These are phyloP conservation scores for Phialophora macrospora DNA, from an alignment of 2,329 filamentous ascomycete genomes.

Conservation along the genomic window DNA sequence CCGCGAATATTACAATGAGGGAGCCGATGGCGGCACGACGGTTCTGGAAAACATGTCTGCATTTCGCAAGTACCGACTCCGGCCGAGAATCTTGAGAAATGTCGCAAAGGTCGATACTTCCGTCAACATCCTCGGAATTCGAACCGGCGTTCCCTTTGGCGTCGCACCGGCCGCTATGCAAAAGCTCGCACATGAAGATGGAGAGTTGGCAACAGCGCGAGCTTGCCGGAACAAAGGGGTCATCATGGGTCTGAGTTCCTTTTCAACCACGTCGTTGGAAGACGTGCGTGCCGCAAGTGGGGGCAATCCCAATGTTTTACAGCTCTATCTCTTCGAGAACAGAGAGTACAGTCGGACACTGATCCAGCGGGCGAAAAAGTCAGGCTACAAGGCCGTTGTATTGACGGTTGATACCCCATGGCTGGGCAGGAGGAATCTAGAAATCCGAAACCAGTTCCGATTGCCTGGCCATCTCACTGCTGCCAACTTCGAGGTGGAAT, in stretches of 20 bases:
- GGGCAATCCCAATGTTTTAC: constrained; percentile 49
- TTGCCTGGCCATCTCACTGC: constrained; percentile 33
- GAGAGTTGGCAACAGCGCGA: constrained; percentile 54
- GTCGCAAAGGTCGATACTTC: constrained; percentile 49
- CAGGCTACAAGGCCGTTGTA: constrained; percentile 57
- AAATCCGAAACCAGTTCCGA: constrained; percentile 36
- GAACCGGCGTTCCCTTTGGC: neutral
- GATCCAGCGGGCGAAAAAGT: constrained; percentile 44
- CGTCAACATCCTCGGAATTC: constrained; percentile 49
- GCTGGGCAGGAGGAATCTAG: constrained; percentile 48
- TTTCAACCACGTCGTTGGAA: constrained; percentile 49
- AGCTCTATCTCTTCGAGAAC: constrained; percentile 58
- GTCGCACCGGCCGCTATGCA: constrained; percentile 59
- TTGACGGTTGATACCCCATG: constrained; percentile 59
- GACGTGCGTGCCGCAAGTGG: constrained; percentile 49
- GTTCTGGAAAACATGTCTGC: constrained; percentile 37
- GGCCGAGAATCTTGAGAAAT: constrained; percentile 48
- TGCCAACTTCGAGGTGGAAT: constrained; percentile 47
- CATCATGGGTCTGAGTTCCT: constrained; percentile 52
- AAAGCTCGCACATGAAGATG: constrained; percentile 54
- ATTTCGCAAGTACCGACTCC: constrained; percentile 45
- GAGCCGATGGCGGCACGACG: constrained; percentile 47
- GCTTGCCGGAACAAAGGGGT: constrained; percentile 49
- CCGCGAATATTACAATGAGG: constrained; percentile 59
- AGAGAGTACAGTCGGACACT: constrained; percentile 46